Evolutionary conservation across 306 rosid genomes (phyloP).

Genomic region (Ziziphus jujuba): DNA sequence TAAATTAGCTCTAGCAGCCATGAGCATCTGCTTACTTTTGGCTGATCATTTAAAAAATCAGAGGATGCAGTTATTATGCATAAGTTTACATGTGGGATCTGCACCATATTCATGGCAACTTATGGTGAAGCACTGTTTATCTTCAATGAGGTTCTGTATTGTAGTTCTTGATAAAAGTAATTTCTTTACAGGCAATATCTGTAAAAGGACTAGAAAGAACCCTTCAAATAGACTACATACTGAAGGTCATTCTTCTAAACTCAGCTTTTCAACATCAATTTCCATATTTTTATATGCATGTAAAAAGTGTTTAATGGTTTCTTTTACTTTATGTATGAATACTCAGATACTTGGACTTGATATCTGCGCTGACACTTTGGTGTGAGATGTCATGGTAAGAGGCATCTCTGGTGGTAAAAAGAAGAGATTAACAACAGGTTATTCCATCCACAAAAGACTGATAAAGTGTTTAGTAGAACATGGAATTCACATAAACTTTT

Average conservation of each 20-base stretch:
- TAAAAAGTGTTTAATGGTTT: not conserved
- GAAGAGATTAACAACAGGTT: slow-evolving; percentile 54
- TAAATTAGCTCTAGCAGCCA: too few relatives aligned
- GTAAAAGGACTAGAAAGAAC: slow-evolving; percentile 34
- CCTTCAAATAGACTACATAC: slow-evolving; percentile 50
- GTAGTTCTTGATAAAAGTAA: not conserved
- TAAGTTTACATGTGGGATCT: too few relatives aligned
- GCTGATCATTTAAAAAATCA: not conserved
- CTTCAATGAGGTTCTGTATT: not conserved
- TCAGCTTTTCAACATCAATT: not conserved
- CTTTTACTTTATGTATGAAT: not conserved
- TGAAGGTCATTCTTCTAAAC: slow-evolving; percentile 39
- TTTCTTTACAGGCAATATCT: slow-evolving; percentile 38
- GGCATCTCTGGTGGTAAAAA: slow-evolving; percentile 54
- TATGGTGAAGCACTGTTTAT: not conserved
- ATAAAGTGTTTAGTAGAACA: not conserved
- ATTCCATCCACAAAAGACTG: not conserved
- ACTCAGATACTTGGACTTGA: slow-evolving; percentile 51
- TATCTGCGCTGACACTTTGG: slow-evolving; percentile 41
- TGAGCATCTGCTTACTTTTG: too few relatives aligned
- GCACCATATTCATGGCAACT: too few relatives aligned
- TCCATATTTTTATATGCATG: too few relatives aligned
- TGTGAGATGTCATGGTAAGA: slow-evolving; percentile 48
- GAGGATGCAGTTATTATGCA: too few relatives aligned
- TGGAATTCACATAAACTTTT: not conserved